phyloP scores from a whole-genome alignment of 495 filamentous ascomycete species.

The Penicillium parvum region DNA sequence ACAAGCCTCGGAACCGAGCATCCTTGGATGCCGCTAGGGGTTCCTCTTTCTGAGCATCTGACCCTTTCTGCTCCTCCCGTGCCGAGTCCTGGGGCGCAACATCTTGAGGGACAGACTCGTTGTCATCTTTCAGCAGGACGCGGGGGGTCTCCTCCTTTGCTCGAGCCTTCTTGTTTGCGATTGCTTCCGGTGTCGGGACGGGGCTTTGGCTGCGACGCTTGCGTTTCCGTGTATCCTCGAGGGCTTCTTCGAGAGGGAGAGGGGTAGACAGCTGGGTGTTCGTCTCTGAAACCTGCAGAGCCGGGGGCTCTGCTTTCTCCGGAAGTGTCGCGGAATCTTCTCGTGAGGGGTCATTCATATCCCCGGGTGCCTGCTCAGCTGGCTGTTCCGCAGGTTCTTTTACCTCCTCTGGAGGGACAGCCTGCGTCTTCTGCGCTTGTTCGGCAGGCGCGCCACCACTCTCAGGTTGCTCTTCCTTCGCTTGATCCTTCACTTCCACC shows the following conservation, averaged over 20 bases:
- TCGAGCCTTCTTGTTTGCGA: conserved; percentile 44
- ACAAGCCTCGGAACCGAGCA: conserved; percentile 54
- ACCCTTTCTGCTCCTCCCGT: conserved; percentile 5
- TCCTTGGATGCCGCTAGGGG: conserved; percentile 23
- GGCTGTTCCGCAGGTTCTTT: conserved; percentile 1
- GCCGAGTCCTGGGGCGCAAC: conserved; percentile 2
- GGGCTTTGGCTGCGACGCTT: conserved; percentile 72
- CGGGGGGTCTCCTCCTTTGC: conserved; percentile 26
- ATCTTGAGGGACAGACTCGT: conserved; percentile 9
- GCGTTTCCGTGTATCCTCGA: conserved; percentile 63
- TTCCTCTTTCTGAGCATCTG: conserved; percentile 14
- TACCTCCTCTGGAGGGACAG: too few species aligned
- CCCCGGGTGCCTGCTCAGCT: conserved; percentile 24
- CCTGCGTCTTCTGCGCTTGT: too few species aligned
- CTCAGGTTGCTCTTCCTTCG: too few species aligned
- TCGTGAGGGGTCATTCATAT: conserved; percentile 7
- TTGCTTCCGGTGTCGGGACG: conserved; percentile 46
- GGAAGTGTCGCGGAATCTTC: conserved; percentile 9
- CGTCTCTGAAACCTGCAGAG: conserved; percentile 19
- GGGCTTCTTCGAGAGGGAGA: conserved; percentile 29
- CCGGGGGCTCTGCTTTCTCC: conserved; percentile 14
- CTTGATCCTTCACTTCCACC: too few species aligned
- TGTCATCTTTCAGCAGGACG: conserved; percentile 29
- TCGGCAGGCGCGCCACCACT: too few species aligned
- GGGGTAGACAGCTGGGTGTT: conserved; percentile 34